phyloP scores from a whole-genome alignment of 352 stramenopile species.

The Phytophthora constricta region DNA sequence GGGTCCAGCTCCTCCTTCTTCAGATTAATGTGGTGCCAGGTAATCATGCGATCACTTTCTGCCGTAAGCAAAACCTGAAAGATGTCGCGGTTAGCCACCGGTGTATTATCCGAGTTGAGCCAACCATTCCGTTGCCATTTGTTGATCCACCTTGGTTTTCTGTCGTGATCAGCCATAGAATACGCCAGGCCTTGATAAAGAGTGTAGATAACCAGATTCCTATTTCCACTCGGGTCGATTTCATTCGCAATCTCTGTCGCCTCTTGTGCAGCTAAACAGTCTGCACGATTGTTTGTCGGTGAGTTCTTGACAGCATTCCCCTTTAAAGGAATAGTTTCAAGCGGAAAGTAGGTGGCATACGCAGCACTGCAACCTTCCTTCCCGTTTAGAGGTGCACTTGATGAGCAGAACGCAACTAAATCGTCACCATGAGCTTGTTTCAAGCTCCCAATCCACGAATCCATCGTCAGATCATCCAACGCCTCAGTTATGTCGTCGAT shows the following conservation, averaged over 20 bases:
- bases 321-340: neutral
- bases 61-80: constrained; percentile 4
- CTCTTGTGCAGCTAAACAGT: constrained; percentile 3
- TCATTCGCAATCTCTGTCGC: neutral
- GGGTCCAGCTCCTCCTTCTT: neutral
- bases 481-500: too few species aligned
- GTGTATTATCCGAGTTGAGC: neutral
- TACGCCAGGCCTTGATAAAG: constrained; percentile 6
- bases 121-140: constrained; percentile 10
- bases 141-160: constrained; percentile 9
- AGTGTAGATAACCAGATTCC: constrained; percentile 11
- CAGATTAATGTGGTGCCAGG: neutral
- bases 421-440: neutral
- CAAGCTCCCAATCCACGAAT: neutral
- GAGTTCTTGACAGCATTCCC: neutral
- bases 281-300: constrained; percentile 4
- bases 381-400: constrained; percentile 1
- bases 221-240: neutral
- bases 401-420: constrained; percentile 6
- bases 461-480: neutral
- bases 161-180: constrained; percentile 1
- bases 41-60: neutral
- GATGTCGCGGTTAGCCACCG: neutral
- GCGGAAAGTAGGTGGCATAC: constrained; percentile 13
- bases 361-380: neutral